Percentiles rank a stretch among this genome's conserved stretches.
Conservation (phyloP, 306 rosid species). For the Malus asiatica region DNA sequence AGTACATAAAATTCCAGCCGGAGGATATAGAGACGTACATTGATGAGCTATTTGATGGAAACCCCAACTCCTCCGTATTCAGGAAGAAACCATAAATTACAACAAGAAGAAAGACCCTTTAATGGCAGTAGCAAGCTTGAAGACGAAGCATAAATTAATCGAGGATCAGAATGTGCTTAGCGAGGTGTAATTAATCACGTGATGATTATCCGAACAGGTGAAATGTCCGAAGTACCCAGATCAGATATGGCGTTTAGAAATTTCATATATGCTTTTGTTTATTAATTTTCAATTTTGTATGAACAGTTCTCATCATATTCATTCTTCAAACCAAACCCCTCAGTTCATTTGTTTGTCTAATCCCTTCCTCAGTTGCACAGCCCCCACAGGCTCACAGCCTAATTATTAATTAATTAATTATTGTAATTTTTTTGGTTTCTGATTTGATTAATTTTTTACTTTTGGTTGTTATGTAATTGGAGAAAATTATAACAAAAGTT, state of each 20-base stretch:
- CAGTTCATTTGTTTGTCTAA: not conserved
- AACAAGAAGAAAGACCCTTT: not conserved
- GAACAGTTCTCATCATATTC: not conserved
- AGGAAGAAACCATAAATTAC: conserved; percentile 19
- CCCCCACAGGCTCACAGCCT: not conserved
- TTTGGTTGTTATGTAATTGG: too few relatives aligned
- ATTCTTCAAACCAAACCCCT: not conserved
- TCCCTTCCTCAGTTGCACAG: not conserved
- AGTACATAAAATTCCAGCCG: conserved; percentile 64
- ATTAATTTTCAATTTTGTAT: not conserved
- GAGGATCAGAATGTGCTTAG: not conserved
- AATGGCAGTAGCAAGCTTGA: too few relatives aligned
- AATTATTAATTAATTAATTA: not conserved
- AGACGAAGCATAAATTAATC: too few relatives aligned
- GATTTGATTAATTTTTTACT: too few relatives aligned
- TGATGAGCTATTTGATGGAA: conserved; percentile 64
- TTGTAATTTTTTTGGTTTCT: too few relatives aligned
- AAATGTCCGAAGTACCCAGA: not conserved
- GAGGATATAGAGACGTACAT: conserved; percentile 71
- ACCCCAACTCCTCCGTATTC: conserved; percentile 26
- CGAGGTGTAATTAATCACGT: not conserved
- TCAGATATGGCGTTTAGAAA: not conserved
- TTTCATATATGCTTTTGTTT: not conserved
- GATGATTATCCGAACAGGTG: not conserved
- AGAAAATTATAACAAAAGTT: too few relatives aligned